Conservation (phyloP, 179 eudicot species). For the Amaranthus tricolor region DNA sequence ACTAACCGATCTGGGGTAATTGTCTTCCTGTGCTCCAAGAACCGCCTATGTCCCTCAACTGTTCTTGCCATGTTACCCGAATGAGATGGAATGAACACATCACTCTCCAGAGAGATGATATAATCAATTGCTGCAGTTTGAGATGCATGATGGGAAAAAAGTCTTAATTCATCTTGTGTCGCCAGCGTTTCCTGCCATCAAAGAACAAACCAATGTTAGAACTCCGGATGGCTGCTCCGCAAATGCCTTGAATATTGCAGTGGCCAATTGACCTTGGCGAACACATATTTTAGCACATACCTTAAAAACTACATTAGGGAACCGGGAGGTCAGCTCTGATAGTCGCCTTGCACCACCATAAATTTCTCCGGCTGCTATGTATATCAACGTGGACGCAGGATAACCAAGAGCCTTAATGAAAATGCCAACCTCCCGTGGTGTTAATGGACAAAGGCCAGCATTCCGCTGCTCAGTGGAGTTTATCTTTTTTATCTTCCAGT, state of each 20-base stretch:
- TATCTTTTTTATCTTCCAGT: constrained; percentile 86
- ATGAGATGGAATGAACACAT: constrained; percentile 79
- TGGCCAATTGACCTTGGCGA: constrained; percentile 38
- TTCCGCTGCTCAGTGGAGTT: constrained; percentile 79
- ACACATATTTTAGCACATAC: constrained; percentile 12
- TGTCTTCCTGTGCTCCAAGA: constrained; percentile 77
- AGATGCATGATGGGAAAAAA: constrained; percentile 69
- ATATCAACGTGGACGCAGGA: constrained; percentile 65
- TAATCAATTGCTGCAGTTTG: constrained; percentile 94
- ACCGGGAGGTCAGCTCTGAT: constrained; percentile 67
- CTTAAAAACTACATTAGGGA: constrained; percentile 61
- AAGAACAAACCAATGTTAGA: constrained; percentile 10
- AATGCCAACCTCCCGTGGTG: constrained; percentile 85
- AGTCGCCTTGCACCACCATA: constrained; percentile 74
- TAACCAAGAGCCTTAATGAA: constrained; percentile 87
- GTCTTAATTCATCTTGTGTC: constrained; percentile 54
- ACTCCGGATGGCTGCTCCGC: background rate
- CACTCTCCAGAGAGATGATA: constrained; percentile 78
- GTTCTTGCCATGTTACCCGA: constrained; percentile 96
- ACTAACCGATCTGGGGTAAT: constrained; percentile 84
- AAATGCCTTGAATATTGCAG: background rate
- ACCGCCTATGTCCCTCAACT: constrained; percentile 93
- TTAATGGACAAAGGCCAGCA: constrained; percentile 85
- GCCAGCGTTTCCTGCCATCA: constrained; percentile 75
- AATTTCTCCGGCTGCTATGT: constrained; percentile 94